Percentiles rank a stretch among this genome's conserved stretches.
These are phyloP conservation scores for Chondrus crispus DNA, from an alignment of 23 red algal species.

Conservation along the genomic window DNA sequence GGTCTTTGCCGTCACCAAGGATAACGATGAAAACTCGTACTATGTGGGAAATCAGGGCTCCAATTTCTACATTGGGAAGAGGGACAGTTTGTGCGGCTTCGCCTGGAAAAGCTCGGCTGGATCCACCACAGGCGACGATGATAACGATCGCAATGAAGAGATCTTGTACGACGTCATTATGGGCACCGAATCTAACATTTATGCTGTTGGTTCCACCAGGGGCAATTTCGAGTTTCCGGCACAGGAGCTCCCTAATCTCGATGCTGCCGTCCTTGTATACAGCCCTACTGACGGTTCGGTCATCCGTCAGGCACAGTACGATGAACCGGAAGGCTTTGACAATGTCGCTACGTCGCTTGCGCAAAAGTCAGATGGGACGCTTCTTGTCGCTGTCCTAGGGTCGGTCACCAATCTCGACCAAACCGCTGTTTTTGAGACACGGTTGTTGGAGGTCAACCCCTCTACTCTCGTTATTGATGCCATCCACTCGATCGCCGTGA, in stretches of 20 bases:
- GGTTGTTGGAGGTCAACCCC: slow-evolving; percentile 20
- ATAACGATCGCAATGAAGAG: slow-evolving; percentile 28
- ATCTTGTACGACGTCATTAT: slow-evolving; percentile 22
- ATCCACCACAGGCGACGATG: slow-evolving; percentile 45
- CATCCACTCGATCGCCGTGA: slow-evolving; percentile 1
- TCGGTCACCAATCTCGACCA: slow-evolving; percentile 24
- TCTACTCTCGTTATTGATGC: background rate
- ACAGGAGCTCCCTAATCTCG: slow-evolving; percentile 21
- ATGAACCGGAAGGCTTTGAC: slow-evolving; percentile 19
- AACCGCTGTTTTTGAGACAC: slow-evolving; percentile 15
- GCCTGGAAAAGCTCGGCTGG: slow-evolving; percentile 41
- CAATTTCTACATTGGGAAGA: slow-evolving; percentile 48
- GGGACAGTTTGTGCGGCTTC: background rate
- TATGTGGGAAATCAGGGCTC: slow-evolving; percentile 48
- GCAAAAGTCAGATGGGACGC: slow-evolving; percentile 18
- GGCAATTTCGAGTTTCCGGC: slow-evolving; percentile 39
- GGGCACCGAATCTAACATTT: slow-evolving; percentile 18
- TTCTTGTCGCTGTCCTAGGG: slow-evolving; percentile 42
- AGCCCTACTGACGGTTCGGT: background rate
- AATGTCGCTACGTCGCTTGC: slow-evolving; percentile 33
- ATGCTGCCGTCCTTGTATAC: slow-evolving; percentile 58
- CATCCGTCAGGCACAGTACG: slow-evolving; percentile 29
- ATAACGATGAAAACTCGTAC: background rate
- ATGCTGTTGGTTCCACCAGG: slow-evolving; percentile 45
- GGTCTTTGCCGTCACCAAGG: slow-evolving; percentile 31